Evolutionary conservation across 2,329 filamentous ascomycete genomes (phyloP).

Genomic region (Colletotrichum destructivum): DNA sequence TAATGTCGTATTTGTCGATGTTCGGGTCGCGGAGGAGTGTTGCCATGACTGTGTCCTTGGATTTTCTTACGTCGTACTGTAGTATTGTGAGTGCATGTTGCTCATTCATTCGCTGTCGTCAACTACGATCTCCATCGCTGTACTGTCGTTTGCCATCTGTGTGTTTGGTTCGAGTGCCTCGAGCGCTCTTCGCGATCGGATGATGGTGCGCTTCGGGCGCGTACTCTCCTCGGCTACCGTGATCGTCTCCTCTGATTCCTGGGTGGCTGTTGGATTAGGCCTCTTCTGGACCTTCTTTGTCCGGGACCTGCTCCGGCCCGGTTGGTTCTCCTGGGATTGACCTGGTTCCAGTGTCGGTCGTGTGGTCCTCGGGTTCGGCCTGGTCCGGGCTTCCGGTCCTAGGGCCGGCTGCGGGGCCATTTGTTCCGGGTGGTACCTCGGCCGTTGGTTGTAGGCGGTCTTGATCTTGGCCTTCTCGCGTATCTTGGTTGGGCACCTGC

Average conservation of each 20-base stretch:
- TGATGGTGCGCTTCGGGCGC: background rate
- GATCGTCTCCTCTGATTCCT: slow-evolving; percentile 13
- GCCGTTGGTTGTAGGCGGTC: slow-evolving; percentile 15
- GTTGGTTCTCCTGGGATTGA: slow-evolving; percentile 11
- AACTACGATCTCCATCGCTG: slow-evolving; percentile 4
- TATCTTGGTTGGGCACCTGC: slow-evolving; percentile 7
- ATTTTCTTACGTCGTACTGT: slow-evolving; percentile 29
- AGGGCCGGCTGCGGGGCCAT: background rate
- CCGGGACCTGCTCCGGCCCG: slow-evolving; percentile 16
- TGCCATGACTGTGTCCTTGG: slow-evolving; percentile 15
- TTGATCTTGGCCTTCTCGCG: slow-evolving; percentile 17
- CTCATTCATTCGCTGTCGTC: background rate
- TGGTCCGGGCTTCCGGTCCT: background rate
- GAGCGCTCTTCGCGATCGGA: slow-evolving; percentile 2
- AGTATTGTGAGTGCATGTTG: slow-evolving; percentile 3
- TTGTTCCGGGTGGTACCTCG: slow-evolving; percentile 14
- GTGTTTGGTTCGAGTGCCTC: background rate
- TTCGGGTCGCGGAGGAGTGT: slow-evolving; percentile 22
- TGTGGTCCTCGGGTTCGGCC: background rate
- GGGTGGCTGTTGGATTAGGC: background rate
- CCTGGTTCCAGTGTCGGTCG: slow-evolving; percentile 6
- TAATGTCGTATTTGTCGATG: slow-evolving; percentile 24
- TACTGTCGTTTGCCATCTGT: background rate
- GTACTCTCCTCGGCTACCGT: background rate
- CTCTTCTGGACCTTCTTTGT: slow-evolving; percentile 12